Base-by-base conservation (phyloP, 1,139 yeast species). In the Ogataea hybrid region DNA sequence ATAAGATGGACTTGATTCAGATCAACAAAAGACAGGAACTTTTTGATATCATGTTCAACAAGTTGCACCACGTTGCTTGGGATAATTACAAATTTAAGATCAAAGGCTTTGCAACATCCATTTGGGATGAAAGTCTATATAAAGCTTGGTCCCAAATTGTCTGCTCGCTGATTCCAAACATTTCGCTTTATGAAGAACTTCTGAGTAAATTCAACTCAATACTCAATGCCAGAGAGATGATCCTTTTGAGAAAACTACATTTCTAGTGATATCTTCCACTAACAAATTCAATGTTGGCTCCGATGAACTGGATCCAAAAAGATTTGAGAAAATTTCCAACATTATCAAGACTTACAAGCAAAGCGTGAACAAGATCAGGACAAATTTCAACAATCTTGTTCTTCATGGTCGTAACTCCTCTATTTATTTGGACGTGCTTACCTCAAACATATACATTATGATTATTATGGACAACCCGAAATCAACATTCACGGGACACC, bases 111-210 rank as follows among this genome's bases (percentile, higher is more conserved):
- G 92, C 97, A 6, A 92, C 98, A 0, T 86, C 96, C 4, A 92
- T 92, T 46, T 92, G 98, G 98, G 97, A 92, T 64, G 98, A 92
- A 63, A 82, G 95, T 58, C 71, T 92, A 49, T 92, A 90, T 64
- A 87, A 85, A 63, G 98, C 98, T 0, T 92, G 99, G 99, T 86
- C 96, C 4, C 86, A 84, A 42, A 92, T 92, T 48, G 97, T 92
- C 28, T 89, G 97, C 59, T 85, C 97, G 2, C 72, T 92, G 53
- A 90, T 92, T 47, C 97, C 98, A 8, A 92, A 94, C 60, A 90
- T 92, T 79, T 75, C 79, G 38, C 66, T 80, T 14, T 86, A 89
- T 60, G 92, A 90, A 62, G 77, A 78, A 47, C 86, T 87, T 59
- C 68, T 92, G 49, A 68, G 82, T 39, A 83, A 81, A 55, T 79